Base-by-base conservation (phyloP, 108 stramenopile species). In the Chaetoceros muelleri region DNA sequence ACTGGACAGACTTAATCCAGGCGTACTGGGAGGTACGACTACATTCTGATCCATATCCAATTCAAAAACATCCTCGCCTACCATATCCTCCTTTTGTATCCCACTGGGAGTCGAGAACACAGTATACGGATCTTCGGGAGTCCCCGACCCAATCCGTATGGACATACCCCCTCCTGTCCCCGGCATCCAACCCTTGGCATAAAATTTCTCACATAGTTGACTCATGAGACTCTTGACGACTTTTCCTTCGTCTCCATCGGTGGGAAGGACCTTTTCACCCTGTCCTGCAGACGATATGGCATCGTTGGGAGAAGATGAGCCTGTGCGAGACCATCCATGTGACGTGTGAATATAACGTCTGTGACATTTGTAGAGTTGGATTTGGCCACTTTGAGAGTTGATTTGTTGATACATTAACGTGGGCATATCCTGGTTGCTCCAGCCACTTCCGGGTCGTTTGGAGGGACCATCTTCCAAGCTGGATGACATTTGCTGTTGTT, bases 51-150 rank as follows among this genome's bases (percentile, higher is more conserved):
- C 57, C 61, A 55, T 72, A 45, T 75, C 71, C 44, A 97, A 66
- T 52, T 91, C 88, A 63, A 95, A 97, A 1, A 97, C 70, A 55
- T 97, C 96, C 58, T 95, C 90, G 0, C 92, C 90, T 40, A 82
- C 70, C 76, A 97, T 87, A 51, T 94, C 87, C 70, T 97, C 96
- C 69, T 96, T 96, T 60, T 95, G 93, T n/a, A 97, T 84, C 1
- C 95, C 96, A 1, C 82, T 83, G n/a, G 96, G 96, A 22, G 95
- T 90, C 60, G 95, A 87, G 72, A 94, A 93, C 26, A 95, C 75
- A 16, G 91, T 74, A 58, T 74, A 88, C 7, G 83, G 83, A 2
- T 79, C 62, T 28, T 73, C 65, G 49, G 76, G 73, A 2, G 28
- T 45, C 1, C 77, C 77, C 26, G 78, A 80, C 22, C 90, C 90